Evolutionary conservation across 1,284 basidiomycete species (phyloP).

Genomic region (Fomitiporia mediterranea): DNA sequence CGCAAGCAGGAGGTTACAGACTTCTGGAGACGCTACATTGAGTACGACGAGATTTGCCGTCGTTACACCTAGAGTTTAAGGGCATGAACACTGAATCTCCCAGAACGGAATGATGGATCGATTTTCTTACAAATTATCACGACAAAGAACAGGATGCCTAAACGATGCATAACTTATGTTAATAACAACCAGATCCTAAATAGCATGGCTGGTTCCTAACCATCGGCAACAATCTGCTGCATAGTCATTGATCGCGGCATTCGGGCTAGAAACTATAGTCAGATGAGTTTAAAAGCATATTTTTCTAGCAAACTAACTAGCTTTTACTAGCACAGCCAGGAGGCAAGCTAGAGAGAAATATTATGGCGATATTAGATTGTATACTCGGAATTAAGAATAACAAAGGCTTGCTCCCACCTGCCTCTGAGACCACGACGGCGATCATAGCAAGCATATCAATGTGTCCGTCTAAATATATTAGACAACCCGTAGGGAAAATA

Average conservation of each 20-base stretch:
- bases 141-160: constrained; percentile 7
- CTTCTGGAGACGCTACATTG: not conserved
- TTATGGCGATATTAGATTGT: not conserved
- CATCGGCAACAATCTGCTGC: constrained; percentile 2
- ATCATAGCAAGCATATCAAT: constrained; percentile 3
- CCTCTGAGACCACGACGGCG: constrained; percentile 1
- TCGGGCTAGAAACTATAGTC: not conserved
- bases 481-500: not conserved
- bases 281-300: not conserved
- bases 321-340: not conserved
- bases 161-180: not conserved
- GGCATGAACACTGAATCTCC: not conserved
- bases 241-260: not conserved
- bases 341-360: not conserved
- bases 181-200: too few relatives aligned
- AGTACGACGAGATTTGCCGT: constrained; percentile 2
- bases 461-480: not conserved
- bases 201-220: too few relatives aligned
- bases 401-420: not conserved
- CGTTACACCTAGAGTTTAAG: not conserved
- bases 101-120: too few relatives aligned
- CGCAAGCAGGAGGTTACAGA: constrained; percentile 5
- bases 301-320: not conserved
- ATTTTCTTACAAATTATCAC: constrained; percentile 7
- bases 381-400: not conserved